A percentile compares a stretch with the other conserved stretches of the same genome.
Evolutionary conservation across 2,329 filamentous ascomycete genomes (phyloP).

Genomic region (Exophiala spinifera): DNA sequence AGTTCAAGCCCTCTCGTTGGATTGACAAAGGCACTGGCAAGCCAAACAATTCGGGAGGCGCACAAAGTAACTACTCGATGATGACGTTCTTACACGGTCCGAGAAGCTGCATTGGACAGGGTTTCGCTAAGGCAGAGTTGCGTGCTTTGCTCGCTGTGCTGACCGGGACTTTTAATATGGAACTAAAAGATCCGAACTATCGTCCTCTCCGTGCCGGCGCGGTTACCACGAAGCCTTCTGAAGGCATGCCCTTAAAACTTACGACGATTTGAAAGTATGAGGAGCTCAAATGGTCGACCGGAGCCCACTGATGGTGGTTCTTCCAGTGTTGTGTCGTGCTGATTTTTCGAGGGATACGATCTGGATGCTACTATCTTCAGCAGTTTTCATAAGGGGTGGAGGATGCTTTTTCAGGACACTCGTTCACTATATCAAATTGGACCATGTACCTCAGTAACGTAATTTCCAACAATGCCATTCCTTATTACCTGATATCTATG

Average conservation of each 20-base stretch:
- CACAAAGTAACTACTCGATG: constrained; percentile 71
- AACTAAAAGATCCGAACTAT: constrained; percentile 38
- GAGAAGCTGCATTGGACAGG: constrained; percentile 51
- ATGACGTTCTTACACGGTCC: constrained; percentile 78
- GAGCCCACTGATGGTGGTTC: too few species aligned
- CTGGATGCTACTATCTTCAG: too few species aligned
- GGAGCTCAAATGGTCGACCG: background rate
- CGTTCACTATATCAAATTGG: too few species aligned
- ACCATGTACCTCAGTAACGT: too few species aligned
- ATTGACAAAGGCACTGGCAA: constrained; percentile 59
- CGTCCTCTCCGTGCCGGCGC: constrained; percentile 37
- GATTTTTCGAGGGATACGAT: too few species aligned
- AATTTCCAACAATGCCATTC: too few species aligned
- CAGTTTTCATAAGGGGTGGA: too few species aligned
- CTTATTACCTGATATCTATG: too few species aligned
- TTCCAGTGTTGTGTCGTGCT: too few species aligned
- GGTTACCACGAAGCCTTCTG: constrained; percentile 40
- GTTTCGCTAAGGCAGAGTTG: constrained; percentile 49
- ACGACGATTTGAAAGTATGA: constrained; percentile 36
- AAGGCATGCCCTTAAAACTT: constrained; percentile 40
- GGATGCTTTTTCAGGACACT: too few species aligned
- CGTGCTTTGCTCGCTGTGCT: constrained; percentile 40
- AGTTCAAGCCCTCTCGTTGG: constrained; percentile 38
- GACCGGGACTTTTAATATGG: constrained; percentile 36
- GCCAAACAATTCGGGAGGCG: constrained; percentile 39